Evolutionary conservation across 2,329 filamentous ascomycete species (phyloP).

Genomic region (Phyllosticta citrichinensis): DNA sequence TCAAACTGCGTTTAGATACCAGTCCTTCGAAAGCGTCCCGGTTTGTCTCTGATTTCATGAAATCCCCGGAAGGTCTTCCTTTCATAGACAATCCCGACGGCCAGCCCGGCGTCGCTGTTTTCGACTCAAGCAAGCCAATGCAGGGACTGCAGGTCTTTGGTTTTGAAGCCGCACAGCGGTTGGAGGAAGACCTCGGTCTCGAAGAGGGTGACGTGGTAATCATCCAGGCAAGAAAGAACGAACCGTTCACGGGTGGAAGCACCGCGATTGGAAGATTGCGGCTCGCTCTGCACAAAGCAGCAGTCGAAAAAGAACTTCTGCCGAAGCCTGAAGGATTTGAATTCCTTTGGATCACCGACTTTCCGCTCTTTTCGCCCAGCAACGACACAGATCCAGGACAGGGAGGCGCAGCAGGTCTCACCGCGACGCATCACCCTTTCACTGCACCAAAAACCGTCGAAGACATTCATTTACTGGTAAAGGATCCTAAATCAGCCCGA

Average conservation of each 20-base stretch:
- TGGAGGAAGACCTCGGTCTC: slow-evolving; percentile 43
- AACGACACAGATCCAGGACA: slow-evolving; percentile 62
- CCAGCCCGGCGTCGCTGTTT: slow-evolving; percentile 69
- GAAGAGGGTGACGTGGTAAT: slow-evolving; percentile 70
- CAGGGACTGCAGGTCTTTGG: slow-evolving; percentile 69
- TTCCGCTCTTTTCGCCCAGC: slow-evolving; percentile 78
- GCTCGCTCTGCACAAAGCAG: slow-evolving; percentile 56
- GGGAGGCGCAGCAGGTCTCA: slow-evolving; percentile 68
- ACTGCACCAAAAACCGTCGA: slow-evolving; percentile 66
- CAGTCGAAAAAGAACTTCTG: slow-evolving; percentile 54
- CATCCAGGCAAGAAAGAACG: slow-evolving; percentile 64
- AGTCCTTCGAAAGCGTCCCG: slow-evolving; percentile 43
- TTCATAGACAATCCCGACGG: slow-evolving; percentile 63
- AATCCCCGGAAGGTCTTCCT: slow-evolving; percentile 46
- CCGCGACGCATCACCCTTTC: slow-evolving; percentile 90
- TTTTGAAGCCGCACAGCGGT: slow-evolving; percentile 54
- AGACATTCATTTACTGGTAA: slow-evolving; percentile 66
- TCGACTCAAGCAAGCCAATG: slow-evolving; percentile 63
- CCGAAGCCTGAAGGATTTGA: slow-evolving; percentile 43
- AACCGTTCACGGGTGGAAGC: slow-evolving; percentile 60
- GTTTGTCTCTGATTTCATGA: slow-evolving; percentile 63
- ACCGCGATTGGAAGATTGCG: slow-evolving; percentile 64
- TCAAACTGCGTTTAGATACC: slow-evolving; percentile 53
- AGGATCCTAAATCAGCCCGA: slow-evolving; percentile 58
- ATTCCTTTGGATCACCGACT: slow-evolving; percentile 81